Evolutionary conservation across 148 eudicot species (phyloP).

Genomic region (Fagopyrum homotropicum): DNA sequence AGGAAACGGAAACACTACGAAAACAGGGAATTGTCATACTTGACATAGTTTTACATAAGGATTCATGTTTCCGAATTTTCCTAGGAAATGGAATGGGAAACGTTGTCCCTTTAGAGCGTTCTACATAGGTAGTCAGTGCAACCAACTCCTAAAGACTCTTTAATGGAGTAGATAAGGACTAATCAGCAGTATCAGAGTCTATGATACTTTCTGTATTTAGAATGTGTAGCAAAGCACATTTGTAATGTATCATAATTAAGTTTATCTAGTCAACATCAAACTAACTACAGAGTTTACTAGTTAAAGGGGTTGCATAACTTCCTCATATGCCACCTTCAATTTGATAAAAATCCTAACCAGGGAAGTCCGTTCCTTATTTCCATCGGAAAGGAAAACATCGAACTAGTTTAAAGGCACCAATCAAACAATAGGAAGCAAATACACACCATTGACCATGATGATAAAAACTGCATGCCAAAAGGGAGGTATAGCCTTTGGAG

Average conservation of each 20-base stretch:
- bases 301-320: not conserved
- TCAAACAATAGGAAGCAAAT: not conserved
- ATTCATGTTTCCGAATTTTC: no score
- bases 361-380: not conserved
- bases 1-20: no score
- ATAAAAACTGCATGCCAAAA: constrained; percentile 94
- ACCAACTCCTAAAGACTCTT: constrained; percentile 2
- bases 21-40: no score
- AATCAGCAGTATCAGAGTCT: not conserved
- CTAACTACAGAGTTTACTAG: not conserved
- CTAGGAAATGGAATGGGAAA: no score
- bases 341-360: not conserved
- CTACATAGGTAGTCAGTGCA: not conserved
- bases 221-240: not conserved
- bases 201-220: not conserved
- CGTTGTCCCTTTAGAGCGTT: no score
- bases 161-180: not conserved
- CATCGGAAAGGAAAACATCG: not conserved
- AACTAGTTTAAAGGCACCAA: not conserved
- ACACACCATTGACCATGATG: constrained; percentile 41
- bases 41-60: no score
- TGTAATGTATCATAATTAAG: not conserved
- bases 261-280: not conserved
- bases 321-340: not conserved
- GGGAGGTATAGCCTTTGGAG: constrained; percentile 92